Evolutionary conservation across 2,329 filamentous ascomycete genomes (phyloP).

Genomic region (Paraconiothyrium brasiliense): DNA sequence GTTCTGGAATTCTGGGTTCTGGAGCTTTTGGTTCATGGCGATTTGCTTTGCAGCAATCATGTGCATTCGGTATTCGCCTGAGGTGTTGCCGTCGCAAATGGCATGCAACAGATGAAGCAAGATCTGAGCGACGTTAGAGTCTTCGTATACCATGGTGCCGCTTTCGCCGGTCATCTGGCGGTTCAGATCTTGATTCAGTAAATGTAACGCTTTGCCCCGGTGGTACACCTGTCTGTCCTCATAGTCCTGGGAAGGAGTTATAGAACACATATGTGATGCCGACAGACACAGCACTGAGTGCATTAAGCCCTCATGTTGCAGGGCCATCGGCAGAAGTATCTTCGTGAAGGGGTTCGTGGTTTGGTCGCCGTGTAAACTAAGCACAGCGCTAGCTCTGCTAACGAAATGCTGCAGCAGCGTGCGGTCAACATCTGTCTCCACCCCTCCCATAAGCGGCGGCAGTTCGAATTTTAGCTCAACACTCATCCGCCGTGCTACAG

Average conservation of each 20-base stretch:
- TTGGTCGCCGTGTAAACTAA: constrained; percentile 82
- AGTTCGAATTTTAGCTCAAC: constrained; percentile 56
- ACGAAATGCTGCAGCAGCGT: constrained; percentile 87
- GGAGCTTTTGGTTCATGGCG: constrained; percentile 67
- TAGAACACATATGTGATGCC: constrained; percentile 73
- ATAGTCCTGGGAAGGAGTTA: constrained; percentile 60
- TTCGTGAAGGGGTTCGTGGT: constrained; percentile 83
- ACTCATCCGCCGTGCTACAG: constrained; percentile 44
- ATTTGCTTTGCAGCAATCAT: constrained; percentile 78
- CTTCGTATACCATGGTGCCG: constrained; percentile 54
- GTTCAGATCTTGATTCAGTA: constrained; percentile 58
- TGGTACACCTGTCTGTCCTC: constrained; percentile 60
- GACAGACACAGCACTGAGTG: constrained; percentile 87
- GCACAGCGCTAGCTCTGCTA: constrained; percentile 77
- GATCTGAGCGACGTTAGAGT: constrained; percentile 69
- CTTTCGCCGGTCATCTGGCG: constrained; percentile 50
- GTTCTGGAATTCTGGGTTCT: constrained; percentile 75
- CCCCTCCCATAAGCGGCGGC: constrained; percentile 75
- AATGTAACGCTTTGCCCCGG: constrained; percentile 55
- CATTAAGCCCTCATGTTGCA: constrained; percentile 83
- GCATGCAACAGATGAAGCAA: constrained; percentile 69
- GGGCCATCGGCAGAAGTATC: constrained; percentile 82
- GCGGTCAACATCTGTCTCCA: constrained; percentile 81
- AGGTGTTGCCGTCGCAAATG: constrained; percentile 67
- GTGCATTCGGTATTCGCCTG: constrained; percentile 80